A percentile compares a stretch with the other conserved stretches of the same genome.
Evolutionary conservation across 1,284 basidiomycete species (phyloP).

Genomic region (Ceratobasidium sp.): DNA sequence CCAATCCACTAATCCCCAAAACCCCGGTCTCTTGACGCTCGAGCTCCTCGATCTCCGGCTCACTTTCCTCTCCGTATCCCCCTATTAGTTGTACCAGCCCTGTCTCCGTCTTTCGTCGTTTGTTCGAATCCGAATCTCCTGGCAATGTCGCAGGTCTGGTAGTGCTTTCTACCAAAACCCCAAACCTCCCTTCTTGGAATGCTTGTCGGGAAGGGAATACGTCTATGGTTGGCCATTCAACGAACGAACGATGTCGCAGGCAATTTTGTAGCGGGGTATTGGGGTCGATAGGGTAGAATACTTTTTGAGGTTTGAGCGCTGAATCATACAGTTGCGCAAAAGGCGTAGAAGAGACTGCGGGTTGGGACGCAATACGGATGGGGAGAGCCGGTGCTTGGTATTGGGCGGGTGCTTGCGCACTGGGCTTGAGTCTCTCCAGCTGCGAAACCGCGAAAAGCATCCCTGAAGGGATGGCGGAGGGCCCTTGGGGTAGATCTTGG

Average conservation of each 20-base stretch:
- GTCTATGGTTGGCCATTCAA: constrained; percentile 85
- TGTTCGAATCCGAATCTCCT: constrained; percentile 59
- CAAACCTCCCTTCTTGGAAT: constrained; percentile 71
- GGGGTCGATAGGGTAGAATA: constrained; percentile 73
- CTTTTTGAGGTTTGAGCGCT: constrained; percentile 51
- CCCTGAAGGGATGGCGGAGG: constrained; percentile 7
- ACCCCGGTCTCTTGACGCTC: constrained; percentile 49
- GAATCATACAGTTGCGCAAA: constrained; percentile 43
- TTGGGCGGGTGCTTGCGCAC: constrained; percentile 1
- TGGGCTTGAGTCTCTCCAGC: constrained; percentile 47
- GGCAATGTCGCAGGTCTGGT: constrained; percentile 62
- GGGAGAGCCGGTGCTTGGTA: constrained; percentile 38
- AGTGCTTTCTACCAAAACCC: constrained; percentile 66
- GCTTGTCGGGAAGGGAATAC: constrained; percentile 69
- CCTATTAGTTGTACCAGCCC: constrained; percentile 32
- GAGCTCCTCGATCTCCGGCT: constrained; percentile 22
- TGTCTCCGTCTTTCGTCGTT: constrained; percentile 44
- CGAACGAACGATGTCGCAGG: constrained; percentile 73
- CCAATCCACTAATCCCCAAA: constrained; percentile 70
- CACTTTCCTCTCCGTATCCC: constrained; percentile 34
- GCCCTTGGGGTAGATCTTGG: constrained; percentile 49
- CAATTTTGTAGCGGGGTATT: constrained; percentile 62
- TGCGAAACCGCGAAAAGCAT: constrained; percentile 48
- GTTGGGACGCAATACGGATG: constrained; percentile 12
- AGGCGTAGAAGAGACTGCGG: constrained; percentile 51